Evolutionary conservation across 1,284 basidiomycete species (phyloP).

Genomic region (Puccinia novopanici): DNA sequence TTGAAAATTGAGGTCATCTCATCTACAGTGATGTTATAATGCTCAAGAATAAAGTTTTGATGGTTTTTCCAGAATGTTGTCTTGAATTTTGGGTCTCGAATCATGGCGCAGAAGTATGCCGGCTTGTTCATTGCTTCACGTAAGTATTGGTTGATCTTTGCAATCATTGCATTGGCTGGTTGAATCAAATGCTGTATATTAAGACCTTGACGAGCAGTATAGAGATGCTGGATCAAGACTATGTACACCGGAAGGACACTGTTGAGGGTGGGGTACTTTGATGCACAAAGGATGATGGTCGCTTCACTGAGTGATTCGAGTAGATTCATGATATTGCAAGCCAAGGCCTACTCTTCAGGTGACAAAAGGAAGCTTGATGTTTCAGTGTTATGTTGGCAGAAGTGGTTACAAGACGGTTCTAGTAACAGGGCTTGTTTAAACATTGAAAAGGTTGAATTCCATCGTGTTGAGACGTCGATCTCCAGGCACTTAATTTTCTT

Average conservation of each 20-base stretch:
- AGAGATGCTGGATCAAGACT: background rate
- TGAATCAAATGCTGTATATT: background rate
- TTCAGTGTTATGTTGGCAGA: background rate
- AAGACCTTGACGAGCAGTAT: background rate
- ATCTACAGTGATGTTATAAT: background rate
- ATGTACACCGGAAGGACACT: background rate
- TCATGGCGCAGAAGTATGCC: background rate
- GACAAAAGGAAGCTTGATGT: background rate
- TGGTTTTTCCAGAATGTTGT: background rate
- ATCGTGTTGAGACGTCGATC: background rate
- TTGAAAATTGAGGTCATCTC: background rate
- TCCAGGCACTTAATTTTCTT: background rate
- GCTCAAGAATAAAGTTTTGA: background rate
- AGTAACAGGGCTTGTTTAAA: background rate
- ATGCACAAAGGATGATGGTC: background rate
- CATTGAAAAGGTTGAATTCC: background rate
- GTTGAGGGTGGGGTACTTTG: slow-evolving; percentile 4
- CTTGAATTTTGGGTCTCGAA: slow-evolving; percentile 11
- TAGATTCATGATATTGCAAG: background rate
- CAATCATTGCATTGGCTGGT: background rate
- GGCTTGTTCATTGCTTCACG: background rate
- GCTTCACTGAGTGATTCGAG: background rate
- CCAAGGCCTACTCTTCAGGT: background rate
- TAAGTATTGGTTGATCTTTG: background rate
- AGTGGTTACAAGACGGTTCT: background rate